These are phyloP conservation scores for Phytophthora agathidicida DNA, from an alignment of 352 stramenopile species.

Conservation along the genomic window DNA sequence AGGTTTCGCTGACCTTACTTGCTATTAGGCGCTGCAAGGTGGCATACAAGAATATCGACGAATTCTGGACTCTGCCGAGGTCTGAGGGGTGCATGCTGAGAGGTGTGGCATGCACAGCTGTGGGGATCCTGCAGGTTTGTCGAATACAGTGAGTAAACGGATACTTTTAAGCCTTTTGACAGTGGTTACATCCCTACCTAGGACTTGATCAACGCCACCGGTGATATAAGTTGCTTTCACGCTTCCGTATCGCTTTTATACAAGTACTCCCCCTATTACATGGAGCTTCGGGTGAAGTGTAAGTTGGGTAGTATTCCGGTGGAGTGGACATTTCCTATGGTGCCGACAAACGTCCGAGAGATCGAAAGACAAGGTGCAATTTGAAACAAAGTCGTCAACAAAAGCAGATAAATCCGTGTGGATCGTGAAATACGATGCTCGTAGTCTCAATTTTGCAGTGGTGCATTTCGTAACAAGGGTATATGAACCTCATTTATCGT, in stretches of 20 bases:
- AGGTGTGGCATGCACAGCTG: slow-evolving; percentile 1
- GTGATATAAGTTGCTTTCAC: neutral
- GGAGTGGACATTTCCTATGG: slow-evolving; percentile 9
- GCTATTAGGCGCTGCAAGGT: slow-evolving; percentile 12
- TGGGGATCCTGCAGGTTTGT: slow-evolving; percentile 12
- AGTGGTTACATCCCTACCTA: neutral
- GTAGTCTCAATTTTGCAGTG: too few relatives aligned
- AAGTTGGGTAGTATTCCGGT: neutral
- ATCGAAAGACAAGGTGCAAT: slow-evolving; percentile 7
- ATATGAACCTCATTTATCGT: too few relatives aligned
- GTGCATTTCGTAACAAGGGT: too few relatives aligned
- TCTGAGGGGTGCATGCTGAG: neutral
- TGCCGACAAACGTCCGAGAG: neutral
- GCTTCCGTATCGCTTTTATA: neutral
- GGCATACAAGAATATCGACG: slow-evolving; percentile 1
- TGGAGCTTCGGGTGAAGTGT: slow-evolving; percentile 9
- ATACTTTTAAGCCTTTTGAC: too few relatives aligned
- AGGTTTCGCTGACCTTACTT: too few relatives aligned
- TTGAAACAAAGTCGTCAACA: neutral
- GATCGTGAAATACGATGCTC: too few relatives aligned
- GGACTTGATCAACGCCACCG: neutral
- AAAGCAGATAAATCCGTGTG: too few relatives aligned
- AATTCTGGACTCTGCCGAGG: slow-evolving; percentile 3
- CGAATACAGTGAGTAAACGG: too few relatives aligned
- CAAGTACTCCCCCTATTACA: slow-evolving; percentile 19